These are phyloP conservation scores for Monosporascus sp. DNA, from an alignment of 2,329 filamentous ascomycete genomes.

Conservation along the genomic window DNA sequence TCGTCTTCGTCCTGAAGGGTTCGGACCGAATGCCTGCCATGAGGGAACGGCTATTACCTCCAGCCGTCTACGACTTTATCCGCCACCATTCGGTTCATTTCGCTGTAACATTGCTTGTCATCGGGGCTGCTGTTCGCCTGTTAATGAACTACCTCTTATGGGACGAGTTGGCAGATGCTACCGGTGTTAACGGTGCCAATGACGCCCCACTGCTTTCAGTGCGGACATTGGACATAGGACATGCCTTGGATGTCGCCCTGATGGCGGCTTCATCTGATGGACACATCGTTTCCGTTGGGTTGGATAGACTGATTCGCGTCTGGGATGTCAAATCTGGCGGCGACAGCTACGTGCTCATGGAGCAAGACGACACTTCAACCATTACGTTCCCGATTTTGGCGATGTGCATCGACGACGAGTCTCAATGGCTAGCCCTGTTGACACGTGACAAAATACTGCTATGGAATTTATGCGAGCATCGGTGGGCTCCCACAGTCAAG, in stretches of 20 bases:
- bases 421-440: constrained; percentile 62
- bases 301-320: constrained; percentile 64
- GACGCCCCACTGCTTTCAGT: constrained; percentile 51
- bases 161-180: constrained; percentile 49
- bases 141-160: constrained; percentile 71
- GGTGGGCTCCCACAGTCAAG: constrained; percentile 50
- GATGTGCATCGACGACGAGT: constrained; percentile 59
- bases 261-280: constrained; percentile 58
- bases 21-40: constrained; percentile 58
- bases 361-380: constrained; percentile 34
- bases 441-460: constrained; percentile 53
- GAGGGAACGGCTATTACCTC: constrained; percentile 43
- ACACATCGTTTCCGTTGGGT: constrained; percentile 61
- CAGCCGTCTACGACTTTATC: constrained; percentile 63
- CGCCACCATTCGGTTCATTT: constrained; percentile 55
- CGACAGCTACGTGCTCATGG: constrained; percentile 33
- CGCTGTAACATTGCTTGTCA: constrained; percentile 55
- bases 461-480: constrained; percentile 56
- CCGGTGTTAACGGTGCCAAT: constrained; percentile 40
- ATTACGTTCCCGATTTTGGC: constrained; percentile 56
- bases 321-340: constrained; percentile 54
- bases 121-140: constrained; percentile 60
- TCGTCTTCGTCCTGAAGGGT: constrained; percentile 66
- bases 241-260: constrained; percentile 64
- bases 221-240: constrained; percentile 55